Evolutionary conservation across 2,329 filamentous ascomycete genomes (phyloP).

Genomic region (Alternaria burnsii): DNA sequence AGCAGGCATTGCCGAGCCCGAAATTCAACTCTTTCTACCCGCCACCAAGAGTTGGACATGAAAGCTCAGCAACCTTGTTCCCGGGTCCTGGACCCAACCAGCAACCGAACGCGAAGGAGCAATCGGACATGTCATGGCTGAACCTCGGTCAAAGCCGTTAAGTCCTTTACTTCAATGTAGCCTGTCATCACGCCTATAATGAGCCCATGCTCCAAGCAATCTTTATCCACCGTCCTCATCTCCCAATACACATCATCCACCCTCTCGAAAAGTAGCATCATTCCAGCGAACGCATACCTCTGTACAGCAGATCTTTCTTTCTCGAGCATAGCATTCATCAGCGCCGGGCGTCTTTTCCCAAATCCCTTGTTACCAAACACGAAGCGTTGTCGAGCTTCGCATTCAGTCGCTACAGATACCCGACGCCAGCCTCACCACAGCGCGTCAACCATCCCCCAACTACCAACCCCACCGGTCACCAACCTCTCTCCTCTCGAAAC

Average conservation of each 20-base stretch:
- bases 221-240: conserved; percentile 6
- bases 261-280: conserved; percentile 31
- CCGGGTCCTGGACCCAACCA: conserved; percentile 23
- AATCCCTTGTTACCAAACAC: conserved; percentile 6
- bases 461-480: not conserved
- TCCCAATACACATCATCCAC: conserved; percentile 18
- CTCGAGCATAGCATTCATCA: conserved; percentile 40
- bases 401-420: conserved; percentile 50
- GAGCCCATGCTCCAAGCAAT: conserved; percentile 16
- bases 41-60: conserved; percentile 62
- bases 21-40: conserved; percentile 61
- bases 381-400: conserved; percentile 30
- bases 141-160: conserved; percentile 66
- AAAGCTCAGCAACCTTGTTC: conserved; percentile 59
- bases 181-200: conserved; percentile 11
- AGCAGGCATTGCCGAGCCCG: conserved; percentile 50
- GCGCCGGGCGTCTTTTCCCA: conserved; percentile 34
- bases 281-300: conserved; percentile 28
- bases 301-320: conserved; percentile 29
- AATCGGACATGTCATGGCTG: conserved; percentile 80
- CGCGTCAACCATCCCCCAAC: conserved; percentile 10
- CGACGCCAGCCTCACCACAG: conserved; percentile 32
- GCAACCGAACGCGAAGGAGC: conserved; percentile 28
- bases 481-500: conserved; percentile 2
- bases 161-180: not conserved